These are phyloP conservation scores for Candida multigemmis DNA, from an alignment of 805 yeast species.

Conservation along the genomic window DNA sequence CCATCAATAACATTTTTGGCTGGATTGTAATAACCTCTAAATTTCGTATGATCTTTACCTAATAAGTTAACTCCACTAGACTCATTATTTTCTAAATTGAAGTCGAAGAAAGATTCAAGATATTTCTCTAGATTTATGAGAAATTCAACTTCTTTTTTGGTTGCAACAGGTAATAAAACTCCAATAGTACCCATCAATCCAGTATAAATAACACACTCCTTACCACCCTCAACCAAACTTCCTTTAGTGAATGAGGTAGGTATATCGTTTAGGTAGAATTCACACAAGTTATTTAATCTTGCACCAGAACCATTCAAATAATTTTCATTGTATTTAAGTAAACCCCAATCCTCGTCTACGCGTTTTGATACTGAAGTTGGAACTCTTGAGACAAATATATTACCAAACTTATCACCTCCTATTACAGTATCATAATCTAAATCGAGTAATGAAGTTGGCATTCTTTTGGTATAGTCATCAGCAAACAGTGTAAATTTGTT, in stretches of 20 bases:
- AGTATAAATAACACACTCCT: slow-evolving; percentile 54
- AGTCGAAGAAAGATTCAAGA: slow-evolving; percentile 22
- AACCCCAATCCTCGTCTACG: slow-evolving; percentile 40
- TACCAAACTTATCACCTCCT: slow-evolving; percentile 87
- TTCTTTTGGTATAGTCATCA: slow-evolving; percentile 63
- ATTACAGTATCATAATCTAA: slow-evolving; percentile 71
- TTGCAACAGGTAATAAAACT: slow-evolving; percentile 54
- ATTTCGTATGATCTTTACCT: slow-evolving; percentile 61
- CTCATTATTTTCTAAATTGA: slow-evolving; percentile 11
- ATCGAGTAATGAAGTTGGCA: slow-evolving; percentile 48
- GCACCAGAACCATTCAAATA: slow-evolving; percentile 43
- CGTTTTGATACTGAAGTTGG: slow-evolving; percentile 39
- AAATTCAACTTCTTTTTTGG: slow-evolving; percentile 52
- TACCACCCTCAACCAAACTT: slow-evolving; percentile 49
- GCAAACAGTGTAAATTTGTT: slow-evolving; percentile 54
- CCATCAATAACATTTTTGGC: slow-evolving; percentile 76
- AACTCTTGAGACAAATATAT: slow-evolving; percentile 57
- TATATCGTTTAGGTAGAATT: slow-evolving; percentile 63
- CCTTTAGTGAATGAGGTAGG: slow-evolving; percentile 53
- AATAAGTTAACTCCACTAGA: slow-evolving; percentile 26
- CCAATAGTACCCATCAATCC: slow-evolving; percentile 85
- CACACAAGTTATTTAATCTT: slow-evolving; percentile 42
- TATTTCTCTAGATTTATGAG: slow-evolving; percentile 45
- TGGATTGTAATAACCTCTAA: slow-evolving; percentile 77
- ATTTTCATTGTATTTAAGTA: slow-evolving; percentile 19